phyloP scores from a whole-genome alignment of 2,329 filamentous ascomycete species.

The Hymenoscyphus albidus region DNA sequence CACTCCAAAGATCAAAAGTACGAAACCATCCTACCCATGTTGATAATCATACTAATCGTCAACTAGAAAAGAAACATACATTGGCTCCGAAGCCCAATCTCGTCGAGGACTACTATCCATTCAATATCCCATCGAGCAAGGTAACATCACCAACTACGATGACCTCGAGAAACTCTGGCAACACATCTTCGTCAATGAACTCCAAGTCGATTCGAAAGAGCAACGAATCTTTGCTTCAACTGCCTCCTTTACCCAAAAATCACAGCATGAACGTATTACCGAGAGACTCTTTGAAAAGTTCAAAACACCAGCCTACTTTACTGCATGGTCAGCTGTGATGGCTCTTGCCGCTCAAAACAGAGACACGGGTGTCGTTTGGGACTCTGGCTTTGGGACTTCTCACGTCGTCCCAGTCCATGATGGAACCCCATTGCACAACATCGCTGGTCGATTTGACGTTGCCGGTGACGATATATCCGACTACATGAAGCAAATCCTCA shows the following conservation, averaged over 20 bases:
- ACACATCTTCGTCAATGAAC: constrained; percentile 99
- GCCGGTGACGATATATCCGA: constrained; percentile 99
- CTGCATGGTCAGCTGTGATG: constrained; percentile 98
- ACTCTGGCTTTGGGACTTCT: constrained; percentile 99
- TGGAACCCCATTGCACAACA: constrained; percentile 99
- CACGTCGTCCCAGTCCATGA: constrained; percentile 99
- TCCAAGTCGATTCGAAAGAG: constrained; percentile 99
- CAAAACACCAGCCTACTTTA: constrained; percentile 99
- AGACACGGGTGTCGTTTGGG: constrained; percentile 99
- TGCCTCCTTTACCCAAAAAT: constrained; percentile 99
- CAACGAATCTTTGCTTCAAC: constrained; percentile 99
- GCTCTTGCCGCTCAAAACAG: constrained; percentile 99
- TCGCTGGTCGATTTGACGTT: constrained; percentile 99
- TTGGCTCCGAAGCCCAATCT: constrained; percentile 99
- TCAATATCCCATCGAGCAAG: constrained; percentile 99
- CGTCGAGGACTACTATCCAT: constrained; percentile 99
- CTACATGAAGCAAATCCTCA: constrained; percentile 99
- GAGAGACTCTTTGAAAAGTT: constrained; percentile 99
- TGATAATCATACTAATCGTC: constrained; percentile 13
- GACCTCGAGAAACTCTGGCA: constrained; percentile 99
- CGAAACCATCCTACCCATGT: constrained; percentile 41
- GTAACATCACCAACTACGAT: constrained; percentile 99
- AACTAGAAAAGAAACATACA: constrained; percentile 73
- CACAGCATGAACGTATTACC: constrained; percentile 99
- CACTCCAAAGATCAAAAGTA: constrained; percentile 99